phyloP scores from a whole-genome alignment of 116 monocot species.

The Trichopus zeylanicus region DNA sequence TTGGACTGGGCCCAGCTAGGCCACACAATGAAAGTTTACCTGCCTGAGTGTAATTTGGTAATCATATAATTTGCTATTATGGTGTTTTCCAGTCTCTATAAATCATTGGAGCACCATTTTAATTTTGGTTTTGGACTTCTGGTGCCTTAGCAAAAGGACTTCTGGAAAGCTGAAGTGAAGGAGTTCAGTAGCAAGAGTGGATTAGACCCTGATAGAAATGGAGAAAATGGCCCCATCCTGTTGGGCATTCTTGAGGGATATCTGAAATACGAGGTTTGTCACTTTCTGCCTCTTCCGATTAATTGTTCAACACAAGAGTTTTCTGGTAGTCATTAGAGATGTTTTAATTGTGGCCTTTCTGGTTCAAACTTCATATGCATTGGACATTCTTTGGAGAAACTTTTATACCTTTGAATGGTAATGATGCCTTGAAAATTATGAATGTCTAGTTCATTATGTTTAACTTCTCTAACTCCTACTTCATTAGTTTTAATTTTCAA shows the following conservation, averaged over 20 bases:
- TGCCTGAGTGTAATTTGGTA: slow-evolving; percentile 98
- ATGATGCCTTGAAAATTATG: too few relatives aligned
- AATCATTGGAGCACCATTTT: not conserved
- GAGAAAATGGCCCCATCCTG: slow-evolving; percentile 76
- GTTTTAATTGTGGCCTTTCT: too few relatives aligned
- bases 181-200: slow-evolving; percentile 76
- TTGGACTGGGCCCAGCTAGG: slow-evolving; percentile 90
- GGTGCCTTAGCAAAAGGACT: slow-evolving; percentile 59
- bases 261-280: slow-evolving; percentile 66
- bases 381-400: too few relatives aligned
- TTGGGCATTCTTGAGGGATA: slow-evolving; percentile 89
- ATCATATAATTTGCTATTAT: slow-evolving; percentile 4
- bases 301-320: not conserved
- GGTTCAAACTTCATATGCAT: too few relatives aligned
- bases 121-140: not conserved
- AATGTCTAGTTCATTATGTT: too few relatives aligned
- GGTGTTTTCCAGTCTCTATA: not conserved
- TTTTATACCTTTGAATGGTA: too few relatives aligned
- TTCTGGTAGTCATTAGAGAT: too few relatives aligned
- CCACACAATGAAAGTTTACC: slow-evolving; percentile 90
- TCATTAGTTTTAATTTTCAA: too few relatives aligned
- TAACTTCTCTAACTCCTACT: too few relatives aligned
- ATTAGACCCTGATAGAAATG: slow-evolving; percentile 38
- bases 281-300: not conserved
- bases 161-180: slow-evolving; percentile 71